Percentiles rank a stretch among this genome's conserved stretches.
phyloP scores from a whole-genome alignment of 192 early-diverging fungal species.

The Allomyces javanicus region DNA sequence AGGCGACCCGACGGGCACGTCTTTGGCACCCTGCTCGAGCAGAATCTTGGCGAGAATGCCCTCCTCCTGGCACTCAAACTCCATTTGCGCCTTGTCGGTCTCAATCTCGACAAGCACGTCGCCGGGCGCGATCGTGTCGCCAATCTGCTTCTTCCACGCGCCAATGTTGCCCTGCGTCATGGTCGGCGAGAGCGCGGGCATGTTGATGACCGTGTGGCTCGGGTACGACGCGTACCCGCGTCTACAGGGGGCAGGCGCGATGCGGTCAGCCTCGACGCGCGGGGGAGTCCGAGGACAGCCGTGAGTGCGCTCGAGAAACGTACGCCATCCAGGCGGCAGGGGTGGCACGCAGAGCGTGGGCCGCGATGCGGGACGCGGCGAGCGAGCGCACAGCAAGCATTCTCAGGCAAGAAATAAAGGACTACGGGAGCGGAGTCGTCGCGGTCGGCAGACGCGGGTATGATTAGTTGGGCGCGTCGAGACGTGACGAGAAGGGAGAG shows the following conservation, averaged over 20 bases:
- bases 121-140: slow-evolving; percentile 70
- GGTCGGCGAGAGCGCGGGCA: slow-evolving; percentile 98
- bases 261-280: not conserved
- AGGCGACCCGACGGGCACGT: slow-evolving; percentile 66
- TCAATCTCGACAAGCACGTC: slow-evolving; percentile 93
- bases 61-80: slow-evolving; percentile 97
- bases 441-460: not conserved
- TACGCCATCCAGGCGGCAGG: not conserved
- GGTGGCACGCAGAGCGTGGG: not conserved
- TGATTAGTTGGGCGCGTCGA: not conserved
- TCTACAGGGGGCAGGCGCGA: not conserved
- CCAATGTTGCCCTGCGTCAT: slow-evolving; percentile 94
- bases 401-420: not conserved
- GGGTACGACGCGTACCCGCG: slow-evolving; percentile 24
- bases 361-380: not conserved
- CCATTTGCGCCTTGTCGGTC: slow-evolving; percentile 99
- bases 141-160: slow-evolving; percentile 81
- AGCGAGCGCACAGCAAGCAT: not conserved
- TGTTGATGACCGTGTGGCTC: slow-evolving; percentile 62
- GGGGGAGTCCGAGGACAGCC: not conserved
- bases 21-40: slow-evolving; percentile 63
- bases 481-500: not conserved
- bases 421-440: not conserved
- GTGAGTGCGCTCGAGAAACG: not conserved
- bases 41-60: slow-evolving; percentile 89